Evolutionary conservation across 805 yeast species (phyloP), one percentile per base, ranked within the genome.

Genomic region (Clavispora santaluciae): DNA sequence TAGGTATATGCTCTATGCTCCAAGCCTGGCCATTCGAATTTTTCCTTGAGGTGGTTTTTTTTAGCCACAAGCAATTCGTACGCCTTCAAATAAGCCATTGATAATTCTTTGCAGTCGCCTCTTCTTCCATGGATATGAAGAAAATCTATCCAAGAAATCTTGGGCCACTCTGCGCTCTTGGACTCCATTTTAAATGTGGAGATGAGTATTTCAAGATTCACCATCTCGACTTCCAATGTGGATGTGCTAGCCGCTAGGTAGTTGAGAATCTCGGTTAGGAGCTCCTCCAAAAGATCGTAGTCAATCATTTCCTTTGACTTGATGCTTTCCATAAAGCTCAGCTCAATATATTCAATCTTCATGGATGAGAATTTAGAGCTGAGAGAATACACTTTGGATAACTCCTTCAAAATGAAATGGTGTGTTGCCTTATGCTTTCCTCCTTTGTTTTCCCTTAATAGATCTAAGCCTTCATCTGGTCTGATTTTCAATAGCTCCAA

Each of bases 121-220:
- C 55, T 45, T 18, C 49, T 50, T 36, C 53, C 44, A 22, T 60
- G 53, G 5, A 58, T 38, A 15, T 50, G 55, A 13, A 69, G 39
- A 41, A 56, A 69, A 28, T 65, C 70, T 8, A 60, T 44, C 73
- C 73, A 69, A 21, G 64, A 50, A 7, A 61, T 47, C 33, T 66
- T 65, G 15, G 70, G 71, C 71, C 70, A 66, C 12, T 42, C 41
- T 1, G 58, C 49, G 17, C 59, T 61, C 1, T 44, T 36, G 26
- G 67, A 51, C 8, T 54, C 42, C 7, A 59, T 44, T 30, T 43
- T 40, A 40, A 53, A 69, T 2, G 72, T 59, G 9, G 51, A 41
- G 33, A 45, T 44, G 10, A 67, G 44, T 9, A 64, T 57, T 6
- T 40, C 42, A 23, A 66, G 56, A 40, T 62, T 64, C 29, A 52